phyloP scores from a whole-genome alignment of 2,329 filamentous ascomycete genomes.

The Fusarium acutatum region DNA sequence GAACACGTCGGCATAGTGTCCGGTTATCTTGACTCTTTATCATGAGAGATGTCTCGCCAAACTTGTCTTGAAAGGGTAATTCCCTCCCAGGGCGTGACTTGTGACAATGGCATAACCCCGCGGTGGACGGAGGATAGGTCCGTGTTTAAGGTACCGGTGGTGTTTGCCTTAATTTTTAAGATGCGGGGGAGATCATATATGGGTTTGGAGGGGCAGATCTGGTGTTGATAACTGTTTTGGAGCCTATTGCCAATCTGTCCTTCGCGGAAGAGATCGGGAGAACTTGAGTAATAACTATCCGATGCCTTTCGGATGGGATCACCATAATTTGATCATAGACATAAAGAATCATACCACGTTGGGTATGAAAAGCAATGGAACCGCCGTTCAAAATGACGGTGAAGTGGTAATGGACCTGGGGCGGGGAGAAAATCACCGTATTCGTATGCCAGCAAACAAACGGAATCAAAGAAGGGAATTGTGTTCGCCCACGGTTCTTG shows the following conservation, averaged over 20 bases:
- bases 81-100: conserved; percentile 24
- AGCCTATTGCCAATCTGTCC: not conserved
- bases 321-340: not conserved
- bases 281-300: not conserved
- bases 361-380: not conserved
- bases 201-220: conserved; percentile 12
- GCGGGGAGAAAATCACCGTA: conserved; percentile 23
- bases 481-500: conserved; percentile 4
- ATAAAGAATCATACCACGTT: conserved; percentile 1
- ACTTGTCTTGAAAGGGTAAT: conserved; percentile 36
- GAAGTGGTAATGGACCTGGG: conserved; percentile 5
- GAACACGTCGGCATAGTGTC: conserved; percentile 26
- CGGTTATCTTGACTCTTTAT: conserved; percentile 28
- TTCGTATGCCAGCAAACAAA: conserved; percentile 35
- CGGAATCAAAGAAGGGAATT: conserved; percentile 2
- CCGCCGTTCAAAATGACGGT: conserved; percentile 32
- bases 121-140: conserved; percentile 25
- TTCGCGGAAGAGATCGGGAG: not conserved
- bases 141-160: conserved; percentile 24
- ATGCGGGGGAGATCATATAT: conserved; percentile 23
- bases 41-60: conserved; percentile 6
- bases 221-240: not conserved
- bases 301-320: not conserved
- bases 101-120: conserved; percentile 13
- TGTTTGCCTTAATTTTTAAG: not conserved